A percentile compares a stretch with the other conserved stretches of the same genome.
Evolutionary conservation across 495 filamentous ascomycete species (phyloP).

Genomic region (Talaromyces wortmannii): DNA sequence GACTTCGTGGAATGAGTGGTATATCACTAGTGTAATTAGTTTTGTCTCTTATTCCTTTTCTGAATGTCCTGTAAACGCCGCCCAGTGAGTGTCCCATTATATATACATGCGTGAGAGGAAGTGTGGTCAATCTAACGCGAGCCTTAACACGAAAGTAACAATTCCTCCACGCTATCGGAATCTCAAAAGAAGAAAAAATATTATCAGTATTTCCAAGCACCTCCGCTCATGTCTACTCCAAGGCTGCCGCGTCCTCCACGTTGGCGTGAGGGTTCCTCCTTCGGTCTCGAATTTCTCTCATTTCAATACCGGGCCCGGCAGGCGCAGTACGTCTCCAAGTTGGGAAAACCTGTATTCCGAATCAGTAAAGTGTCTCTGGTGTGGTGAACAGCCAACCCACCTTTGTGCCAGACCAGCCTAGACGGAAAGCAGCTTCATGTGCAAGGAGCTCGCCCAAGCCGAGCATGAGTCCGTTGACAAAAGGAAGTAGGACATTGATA

Average conservation of each 20-base stretch:
- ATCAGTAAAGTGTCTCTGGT: not conserved
- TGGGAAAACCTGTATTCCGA: conserved; percentile 55
- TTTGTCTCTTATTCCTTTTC: not conserved
- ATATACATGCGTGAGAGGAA: not conserved
- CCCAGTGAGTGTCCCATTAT: not conserved
- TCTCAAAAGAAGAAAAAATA: too few species aligned
- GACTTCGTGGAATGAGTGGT: not conserved
- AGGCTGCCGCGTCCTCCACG: not conserved
- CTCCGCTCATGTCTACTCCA: not conserved
- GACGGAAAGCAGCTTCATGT: conserved; percentile 85
- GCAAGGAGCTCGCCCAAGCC: conserved; percentile 96
- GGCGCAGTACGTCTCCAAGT: conserved; percentile 46
- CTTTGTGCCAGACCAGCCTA: conserved; percentile 91
- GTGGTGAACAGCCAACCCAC: conserved; percentile 33
- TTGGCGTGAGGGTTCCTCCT: conserved; percentile 20
- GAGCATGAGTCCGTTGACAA: conserved; percentile 97
- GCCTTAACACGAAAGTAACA: not conserved
- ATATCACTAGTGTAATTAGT: not conserved
- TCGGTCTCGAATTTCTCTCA: conserved; percentile 48
- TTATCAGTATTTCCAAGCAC: not conserved
- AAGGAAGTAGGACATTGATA: conserved; percentile 91
- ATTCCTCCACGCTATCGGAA: not conserved
- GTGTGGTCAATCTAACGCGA: not conserved
- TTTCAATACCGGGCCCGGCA: conserved; percentile 62
- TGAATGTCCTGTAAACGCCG: not conserved